Evolutionary conservation across 495 filamentous ascomycete species (phyloP).

Genomic region (Penicillium parvum): DNA sequence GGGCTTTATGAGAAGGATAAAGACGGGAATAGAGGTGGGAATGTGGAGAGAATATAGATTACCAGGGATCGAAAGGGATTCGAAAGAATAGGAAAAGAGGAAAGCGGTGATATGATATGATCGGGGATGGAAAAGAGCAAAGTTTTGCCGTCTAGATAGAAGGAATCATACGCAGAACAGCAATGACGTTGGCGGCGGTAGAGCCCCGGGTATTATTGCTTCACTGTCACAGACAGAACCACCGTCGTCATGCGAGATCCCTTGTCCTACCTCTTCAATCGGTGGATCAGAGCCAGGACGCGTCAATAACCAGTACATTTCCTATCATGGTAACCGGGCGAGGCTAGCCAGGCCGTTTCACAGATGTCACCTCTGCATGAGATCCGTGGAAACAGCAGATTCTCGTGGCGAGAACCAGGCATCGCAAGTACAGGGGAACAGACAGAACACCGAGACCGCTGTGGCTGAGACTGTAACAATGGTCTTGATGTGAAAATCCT

Average conservation of each 20-base stretch:
- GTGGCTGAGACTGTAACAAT: too few relatives aligned
- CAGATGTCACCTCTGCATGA: too few relatives aligned
- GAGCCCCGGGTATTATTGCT: background rate
- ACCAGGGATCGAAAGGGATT: background rate
- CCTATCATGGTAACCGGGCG: too few relatives aligned
- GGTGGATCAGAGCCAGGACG: too few relatives aligned
- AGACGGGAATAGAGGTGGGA: background rate
- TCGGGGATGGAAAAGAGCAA: background rate
- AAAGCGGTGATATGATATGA: slow-evolving; percentile 12
- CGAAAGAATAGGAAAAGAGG: slow-evolving; percentile 2
- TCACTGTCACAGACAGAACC: background rate
- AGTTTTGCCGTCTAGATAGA: background rate
- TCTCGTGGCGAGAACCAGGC: slow-evolving; percentile 17
- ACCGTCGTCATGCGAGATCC: slow-evolving; percentile 13
- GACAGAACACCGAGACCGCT: too few relatives aligned
- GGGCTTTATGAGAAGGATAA: slow-evolving; percentile 1
- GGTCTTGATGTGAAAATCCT: too few relatives aligned
- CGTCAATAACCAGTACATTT: background rate
- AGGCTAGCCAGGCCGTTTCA: slow-evolving; percentile 5
- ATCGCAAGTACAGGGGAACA: background rate
- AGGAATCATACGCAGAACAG: background rate
- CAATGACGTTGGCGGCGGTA: slow-evolving; percentile 30
- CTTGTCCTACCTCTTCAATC: background rate
- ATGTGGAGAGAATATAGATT: slow-evolving; percentile 1
- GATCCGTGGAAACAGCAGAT: slow-evolving; percentile 13